A percentile compares a stretch with the other conserved stretches of the same genome.
These are phyloP conservation scores for Leptodermis oblonga DNA, from an alignment of 257 asterid genomes.

Conservation along the genomic window DNA sequence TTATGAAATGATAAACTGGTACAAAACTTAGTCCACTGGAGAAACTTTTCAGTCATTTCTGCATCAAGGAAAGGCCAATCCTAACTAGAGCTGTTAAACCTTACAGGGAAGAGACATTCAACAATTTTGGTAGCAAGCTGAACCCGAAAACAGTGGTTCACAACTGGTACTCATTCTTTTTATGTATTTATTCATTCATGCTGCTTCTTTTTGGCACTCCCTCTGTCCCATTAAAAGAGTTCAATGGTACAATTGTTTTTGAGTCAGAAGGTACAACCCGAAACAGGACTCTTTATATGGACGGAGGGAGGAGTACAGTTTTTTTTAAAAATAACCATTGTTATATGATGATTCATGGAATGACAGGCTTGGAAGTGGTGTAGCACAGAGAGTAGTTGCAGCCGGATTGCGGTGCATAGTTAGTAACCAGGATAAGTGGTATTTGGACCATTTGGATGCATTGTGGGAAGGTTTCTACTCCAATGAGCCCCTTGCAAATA, in stretches of 20 bases:
- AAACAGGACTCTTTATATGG: no score
- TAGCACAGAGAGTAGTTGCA: conserved; percentile 63
- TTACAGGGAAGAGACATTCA: conserved; percentile 94
- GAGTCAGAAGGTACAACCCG: no score
- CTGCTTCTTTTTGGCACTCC: neutral
- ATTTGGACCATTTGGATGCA: conserved; percentile 76
- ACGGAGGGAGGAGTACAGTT: neutral
- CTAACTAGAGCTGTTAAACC: conserved; percentile 4
- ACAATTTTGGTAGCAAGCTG: conserved; percentile 80
- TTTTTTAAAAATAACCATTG: no score
- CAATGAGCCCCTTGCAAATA: conserved; percentile 80
- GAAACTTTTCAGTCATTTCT: conserved; percentile 6
- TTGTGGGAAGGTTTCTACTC: conserved; percentile 73
- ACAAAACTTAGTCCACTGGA: conserved; percentile 2
- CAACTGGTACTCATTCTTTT: conserved; percentile 55
- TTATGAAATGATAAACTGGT: conserved; percentile 94
- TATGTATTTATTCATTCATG: no score
- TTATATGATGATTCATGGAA: neutral
- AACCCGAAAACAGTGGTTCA: conserved; percentile 78
- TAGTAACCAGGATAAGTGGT: conserved; percentile 95
- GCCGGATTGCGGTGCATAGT: conserved; percentile 85
- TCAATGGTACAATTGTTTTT: no score
- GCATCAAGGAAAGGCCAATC: neutral
- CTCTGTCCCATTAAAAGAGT: no score
- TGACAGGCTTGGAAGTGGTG: conserved; percentile 77